Percentiles rank a stretch among this genome's conserved stretches.
These are phyloP conservation scores for Fusarium secorum DNA, from an alignment of 2,329 filamentous ascomycete genomes.

Conservation along the genomic window DNA sequence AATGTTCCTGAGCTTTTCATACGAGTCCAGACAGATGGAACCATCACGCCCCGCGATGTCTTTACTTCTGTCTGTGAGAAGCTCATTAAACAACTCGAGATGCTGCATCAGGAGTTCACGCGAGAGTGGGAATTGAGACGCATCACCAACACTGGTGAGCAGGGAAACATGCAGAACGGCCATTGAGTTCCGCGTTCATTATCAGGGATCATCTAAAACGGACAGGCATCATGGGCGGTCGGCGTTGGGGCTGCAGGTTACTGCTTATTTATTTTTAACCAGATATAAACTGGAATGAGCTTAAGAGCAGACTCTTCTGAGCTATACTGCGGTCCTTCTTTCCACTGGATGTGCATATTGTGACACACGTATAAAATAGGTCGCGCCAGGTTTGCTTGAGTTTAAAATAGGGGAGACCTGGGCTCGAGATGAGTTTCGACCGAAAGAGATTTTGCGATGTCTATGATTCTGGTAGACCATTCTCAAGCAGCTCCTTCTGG, in stretches of 20 bases:
- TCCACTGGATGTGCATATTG: constrained; percentile 14
- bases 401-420: background rate
- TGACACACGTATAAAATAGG: background rate
- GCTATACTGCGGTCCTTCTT: background rate
- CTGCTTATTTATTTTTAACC: constrained; percentile 31
- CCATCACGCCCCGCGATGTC: constrained; percentile 87
- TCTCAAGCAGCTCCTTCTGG: constrained; percentile 54
- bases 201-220: constrained; percentile 16
- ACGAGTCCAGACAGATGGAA: constrained; percentile 91
- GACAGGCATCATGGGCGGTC: constrained; percentile 33
- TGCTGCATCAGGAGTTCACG: constrained; percentile 86
- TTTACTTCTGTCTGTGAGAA: constrained; percentile 82
- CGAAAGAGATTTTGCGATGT: constrained; percentile 7
- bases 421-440: background rate
- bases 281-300: constrained; percentile 22
- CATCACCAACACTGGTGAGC: constrained; percentile 75
- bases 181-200: constrained; percentile 35
- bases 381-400: background rate
- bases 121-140: constrained; percentile 90
- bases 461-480: background rate
- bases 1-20: constrained; percentile 71
- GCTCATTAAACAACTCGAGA: constrained; percentile 81
- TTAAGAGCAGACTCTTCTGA: constrained; percentile 31
- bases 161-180: constrained; percentile 55
- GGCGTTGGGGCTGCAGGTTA: constrained; percentile 41